Conservation (phyloP, 1,284 basidiomycete species). For the Vanrija sp. region DNA sequence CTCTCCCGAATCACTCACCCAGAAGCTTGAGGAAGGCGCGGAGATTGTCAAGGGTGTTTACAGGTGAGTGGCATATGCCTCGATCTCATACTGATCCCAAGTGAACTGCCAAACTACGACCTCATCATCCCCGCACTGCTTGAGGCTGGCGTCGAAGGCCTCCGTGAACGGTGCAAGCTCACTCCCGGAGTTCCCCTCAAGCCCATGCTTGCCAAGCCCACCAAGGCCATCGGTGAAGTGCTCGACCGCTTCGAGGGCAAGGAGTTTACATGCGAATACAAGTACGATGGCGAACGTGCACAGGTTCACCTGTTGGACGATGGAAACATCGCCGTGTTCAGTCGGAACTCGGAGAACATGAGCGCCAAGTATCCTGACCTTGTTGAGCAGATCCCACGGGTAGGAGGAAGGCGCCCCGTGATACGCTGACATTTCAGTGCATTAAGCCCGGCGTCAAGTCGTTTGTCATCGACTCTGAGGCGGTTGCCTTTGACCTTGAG, state of each 20-base stretch:
- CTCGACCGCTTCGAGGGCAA: constrained; percentile 95
- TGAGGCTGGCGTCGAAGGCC: constrained; percentile 66
- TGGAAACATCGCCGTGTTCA: constrained; percentile 82
- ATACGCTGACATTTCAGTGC: constrained; percentile 56
- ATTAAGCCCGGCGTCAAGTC: constrained; percentile 72
- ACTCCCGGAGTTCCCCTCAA: constrained; percentile 93
- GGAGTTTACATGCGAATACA: constrained; percentile 98
- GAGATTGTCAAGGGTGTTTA: constrained; percentile 85
- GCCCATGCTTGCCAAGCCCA: constrained; percentile 99
- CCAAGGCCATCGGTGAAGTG: constrained; percentile 98
- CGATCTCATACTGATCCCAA: constrained; percentile 39
- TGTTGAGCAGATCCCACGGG: constrained; percentile 83
- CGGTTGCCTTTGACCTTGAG: constrained; percentile 69
- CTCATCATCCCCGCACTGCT: constrained; percentile 88
- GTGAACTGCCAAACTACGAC: constrained; percentile 92
- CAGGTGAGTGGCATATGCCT: constrained; percentile 56
- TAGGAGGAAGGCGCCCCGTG: constrained; percentile 33
- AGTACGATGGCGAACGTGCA: constrained; percentile 98
- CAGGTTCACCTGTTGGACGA: constrained; percentile 82
- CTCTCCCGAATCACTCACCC: constrained; percentile 67
- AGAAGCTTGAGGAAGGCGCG: constrained; percentile 73
- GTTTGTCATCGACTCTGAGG: constrained; percentile 79
- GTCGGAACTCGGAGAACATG: constrained; percentile 98
- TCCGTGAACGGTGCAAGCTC: constrained; percentile 77
- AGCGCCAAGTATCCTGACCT: constrained; percentile 98